Conservation (phyloP, 2,329 filamentous ascomycete species). For the Metarhizium brunneum region DNA sequence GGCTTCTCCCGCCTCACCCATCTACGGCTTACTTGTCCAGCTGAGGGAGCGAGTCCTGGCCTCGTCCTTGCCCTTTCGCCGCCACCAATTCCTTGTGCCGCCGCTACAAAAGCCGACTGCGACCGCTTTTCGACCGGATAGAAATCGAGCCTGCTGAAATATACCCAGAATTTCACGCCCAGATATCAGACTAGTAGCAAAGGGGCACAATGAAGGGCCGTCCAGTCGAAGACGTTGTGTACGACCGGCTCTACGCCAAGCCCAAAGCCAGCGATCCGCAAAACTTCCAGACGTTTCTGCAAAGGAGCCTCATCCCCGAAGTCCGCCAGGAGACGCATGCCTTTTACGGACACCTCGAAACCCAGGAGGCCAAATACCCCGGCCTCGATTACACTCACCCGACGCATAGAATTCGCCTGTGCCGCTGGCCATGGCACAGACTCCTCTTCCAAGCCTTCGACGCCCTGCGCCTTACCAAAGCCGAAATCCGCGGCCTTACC, state of each 20-base stretch:
- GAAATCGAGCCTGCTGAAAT: not conserved
- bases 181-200: not conserved
- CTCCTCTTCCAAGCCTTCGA: slow-evolving; percentile 71
- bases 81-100: no score
- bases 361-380: slow-evolving; percentile 71
- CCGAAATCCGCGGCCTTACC: slow-evolving; percentile 63
- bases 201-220: slow-evolving; percentile 56
- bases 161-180: not conserved
- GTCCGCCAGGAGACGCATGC: slow-evolving; percentile 70
- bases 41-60: no score
- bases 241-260: slow-evolving; percentile 63
- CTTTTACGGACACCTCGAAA: slow-evolving; percentile 73
- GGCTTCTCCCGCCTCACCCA: not conserved
- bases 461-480: slow-evolving; percentile 54
- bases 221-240: slow-evolving; percentile 62
- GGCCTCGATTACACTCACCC: slow-evolving; percentile 68
- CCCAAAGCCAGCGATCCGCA: slow-evolving; percentile 59
- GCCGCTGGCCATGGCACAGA: slow-evolving; percentile 67
- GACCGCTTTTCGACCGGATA: not conserved
- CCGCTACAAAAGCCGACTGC: not conserved
- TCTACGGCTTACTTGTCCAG: no score
- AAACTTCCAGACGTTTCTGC: slow-evolving; percentile 61
- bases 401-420: slow-evolving; percentile 68
- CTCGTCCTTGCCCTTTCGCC: no score
- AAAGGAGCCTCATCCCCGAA: slow-evolving; percentile 63